Conservation (phyloP, 2,329 filamentous ascomycete species). For the Kalmusia sp. region DNA sequence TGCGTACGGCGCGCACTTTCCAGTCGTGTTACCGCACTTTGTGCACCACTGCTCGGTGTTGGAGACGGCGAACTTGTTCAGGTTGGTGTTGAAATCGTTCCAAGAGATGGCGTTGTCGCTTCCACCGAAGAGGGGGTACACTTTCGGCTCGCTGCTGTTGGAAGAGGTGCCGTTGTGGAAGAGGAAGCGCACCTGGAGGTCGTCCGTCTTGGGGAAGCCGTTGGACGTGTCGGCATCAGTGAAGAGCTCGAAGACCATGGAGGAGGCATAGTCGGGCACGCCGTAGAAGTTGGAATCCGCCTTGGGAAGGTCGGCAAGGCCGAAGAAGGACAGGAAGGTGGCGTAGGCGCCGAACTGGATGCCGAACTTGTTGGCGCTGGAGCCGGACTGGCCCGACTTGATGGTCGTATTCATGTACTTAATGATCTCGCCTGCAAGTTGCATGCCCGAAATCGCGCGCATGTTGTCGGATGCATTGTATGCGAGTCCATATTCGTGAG, state of each 20-base stretch:
- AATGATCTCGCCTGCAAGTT: conserved; percentile 56
- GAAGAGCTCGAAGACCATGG: conserved; percentile 79
- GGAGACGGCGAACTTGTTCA: conserved; percentile 72
- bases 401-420: conserved; percentile 54
- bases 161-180: conserved; percentile 68
- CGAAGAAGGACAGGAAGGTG: conserved; percentile 68
- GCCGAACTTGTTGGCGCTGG: conserved; percentile 51
- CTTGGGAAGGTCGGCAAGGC: conserved; percentile 59
- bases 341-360: conserved; percentile 70
- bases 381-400: conserved; percentile 23
- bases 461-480: conserved; percentile 69
- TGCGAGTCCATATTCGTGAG: conserved; percentile 82
- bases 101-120: conserved; percentile 66
- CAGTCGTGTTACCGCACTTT: conserved; percentile 75
- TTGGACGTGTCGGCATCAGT: conserved; percentile 52
- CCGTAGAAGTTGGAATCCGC: conserved; percentile 72
- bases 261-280: conserved; percentile 82
- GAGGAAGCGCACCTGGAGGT: conserved; percentile 66
- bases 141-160: conserved; percentile 52
- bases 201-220: conserved; percentile 53
- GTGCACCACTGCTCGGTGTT: conserved; percentile 74
- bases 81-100: conserved; percentile 69
- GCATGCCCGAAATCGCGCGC: conserved; percentile 56
- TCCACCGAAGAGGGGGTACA: conserved; percentile 69
- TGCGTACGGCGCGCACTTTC: conserved; percentile 64